A percentile compares a stretch with the other conserved stretches of the same genome.
Evolutionary conservation across 148 eudicot genomes (phyloP).

Genomic region (Vaccinium corymbosum): DNA sequence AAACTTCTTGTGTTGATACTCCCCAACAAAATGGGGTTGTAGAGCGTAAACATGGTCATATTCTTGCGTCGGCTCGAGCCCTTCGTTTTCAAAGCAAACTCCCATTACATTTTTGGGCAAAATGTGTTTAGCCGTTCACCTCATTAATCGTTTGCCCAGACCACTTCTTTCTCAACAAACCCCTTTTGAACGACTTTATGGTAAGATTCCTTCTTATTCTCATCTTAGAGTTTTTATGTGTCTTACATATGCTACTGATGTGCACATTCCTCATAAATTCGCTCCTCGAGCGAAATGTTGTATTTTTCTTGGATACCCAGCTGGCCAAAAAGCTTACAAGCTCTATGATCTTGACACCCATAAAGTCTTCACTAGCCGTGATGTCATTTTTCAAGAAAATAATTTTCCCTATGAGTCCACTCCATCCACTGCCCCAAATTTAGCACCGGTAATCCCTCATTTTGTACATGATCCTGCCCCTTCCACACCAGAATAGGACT

Average conservation of each 20-base stretch:
- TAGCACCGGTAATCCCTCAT: neutral
- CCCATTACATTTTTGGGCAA: neutral
- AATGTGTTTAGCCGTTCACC: neutral
- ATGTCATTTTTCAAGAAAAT: neutral
- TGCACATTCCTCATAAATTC: neutral
- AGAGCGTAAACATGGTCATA: neutral
- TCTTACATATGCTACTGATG: slow-evolving; percentile 1
- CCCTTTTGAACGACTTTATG: neutral
- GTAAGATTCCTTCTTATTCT: neutral
- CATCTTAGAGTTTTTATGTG: neutral
- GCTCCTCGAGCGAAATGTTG: neutral
- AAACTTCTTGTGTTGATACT: neutral
- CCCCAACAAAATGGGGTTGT: neutral
- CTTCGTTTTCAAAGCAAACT: neutral
- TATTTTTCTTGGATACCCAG: neutral
- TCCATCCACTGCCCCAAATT: neutral
- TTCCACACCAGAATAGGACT: neutral
- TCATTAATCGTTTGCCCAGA: neutral
- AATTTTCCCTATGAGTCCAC: neutral
- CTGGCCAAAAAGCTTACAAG: slow-evolving; percentile 1
- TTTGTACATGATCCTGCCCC: neutral
- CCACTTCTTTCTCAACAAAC: neutral
- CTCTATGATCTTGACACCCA: neutral
- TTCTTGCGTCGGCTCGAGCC: neutral
- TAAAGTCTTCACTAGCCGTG: neutral